Evolutionary conservation across 2,329 filamentous ascomycete species (phyloP).

Genomic region (Rhynchosporium agropyri): DNA sequence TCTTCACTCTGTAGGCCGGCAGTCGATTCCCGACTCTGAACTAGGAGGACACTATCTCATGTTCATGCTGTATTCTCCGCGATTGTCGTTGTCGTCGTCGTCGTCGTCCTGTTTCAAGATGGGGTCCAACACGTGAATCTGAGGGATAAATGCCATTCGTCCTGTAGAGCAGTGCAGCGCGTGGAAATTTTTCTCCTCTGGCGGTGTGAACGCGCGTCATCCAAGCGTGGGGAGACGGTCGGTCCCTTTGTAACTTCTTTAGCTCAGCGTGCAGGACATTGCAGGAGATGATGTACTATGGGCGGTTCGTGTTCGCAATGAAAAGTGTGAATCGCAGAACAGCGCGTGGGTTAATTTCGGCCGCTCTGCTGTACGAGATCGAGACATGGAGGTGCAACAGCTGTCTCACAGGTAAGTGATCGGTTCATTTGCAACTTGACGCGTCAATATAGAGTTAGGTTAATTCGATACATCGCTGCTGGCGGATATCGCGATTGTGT

Average conservation of each 20-base stretch:
- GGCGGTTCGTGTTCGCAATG: conserved; percentile 18
- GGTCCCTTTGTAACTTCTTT: conserved; percentile 10
- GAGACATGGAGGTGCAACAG: conserved; percentile 6
- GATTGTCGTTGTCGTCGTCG: not conserved
- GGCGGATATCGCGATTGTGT: conserved; percentile 4
- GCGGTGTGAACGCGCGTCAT: conserved; percentile 31
- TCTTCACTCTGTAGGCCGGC: not conserved
- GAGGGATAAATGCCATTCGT: conserved; percentile 31
- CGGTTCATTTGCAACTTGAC: conserved; percentile 16
- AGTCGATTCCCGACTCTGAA: not conserved
- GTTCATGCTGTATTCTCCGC: not conserved
- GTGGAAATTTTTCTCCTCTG: conserved; percentile 11
- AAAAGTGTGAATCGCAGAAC: conserved; percentile 7
- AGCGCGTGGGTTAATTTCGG: conserved; percentile 20
- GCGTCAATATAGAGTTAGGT: conserved; percentile 1
- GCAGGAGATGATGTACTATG: not conserved
- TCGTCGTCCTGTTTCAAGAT: not conserved
- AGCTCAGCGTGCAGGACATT: conserved; percentile 32
- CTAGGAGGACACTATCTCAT: not conserved
- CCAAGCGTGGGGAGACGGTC: conserved; percentile 28
- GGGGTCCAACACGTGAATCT: conserved; percentile 19
- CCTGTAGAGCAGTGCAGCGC: not conserved
- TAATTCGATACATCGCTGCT: not conserved
- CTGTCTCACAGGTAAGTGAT: not conserved
- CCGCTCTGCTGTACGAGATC: not conserved